phyloP scores from a whole-genome alignment of 306 rosid species.

The Canavalia ensiformis region DNA sequence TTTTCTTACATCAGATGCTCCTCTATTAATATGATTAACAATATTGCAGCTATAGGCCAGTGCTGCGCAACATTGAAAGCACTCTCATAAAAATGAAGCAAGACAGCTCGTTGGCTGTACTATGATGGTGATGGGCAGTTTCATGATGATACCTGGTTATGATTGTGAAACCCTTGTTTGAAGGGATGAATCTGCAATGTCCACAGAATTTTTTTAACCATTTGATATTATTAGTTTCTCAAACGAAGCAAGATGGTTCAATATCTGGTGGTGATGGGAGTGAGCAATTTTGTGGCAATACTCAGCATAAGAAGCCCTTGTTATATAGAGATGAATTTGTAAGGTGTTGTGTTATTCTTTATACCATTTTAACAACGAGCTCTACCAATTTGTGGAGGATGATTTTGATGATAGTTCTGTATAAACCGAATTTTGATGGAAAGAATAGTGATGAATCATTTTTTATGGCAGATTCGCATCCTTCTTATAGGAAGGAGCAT shows the following conservation, averaged over 20 bases:
- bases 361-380: constrained; percentile 20
- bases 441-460: neutral
- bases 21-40: constrained; percentile 36
- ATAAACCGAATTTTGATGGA: constrained; percentile 35
- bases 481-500: neutral
- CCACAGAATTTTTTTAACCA: constrained; percentile 22
- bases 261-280: constrained; percentile 14
- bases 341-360: constrained; percentile 34
- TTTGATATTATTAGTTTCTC: constrained; percentile 23
- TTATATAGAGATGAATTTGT: constrained; percentile 3
- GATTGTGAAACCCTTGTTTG: constrained; percentile 32
- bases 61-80: constrained; percentile 84
- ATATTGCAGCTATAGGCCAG: constrained; percentile 81
- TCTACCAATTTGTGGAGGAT: neutral
- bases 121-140: constrained; percentile 48
- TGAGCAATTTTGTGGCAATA: constrained; percentile 13
- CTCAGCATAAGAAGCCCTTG: constrained; percentile 36
- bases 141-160: constrained; percentile 16
- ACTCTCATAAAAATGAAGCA: constrained; percentile 84
- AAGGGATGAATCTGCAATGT: constrained; percentile 37
- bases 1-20: neutral
- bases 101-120: constrained; percentile 64
- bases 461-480: neutral
- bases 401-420: constrained; percentile 38
- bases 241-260: constrained; percentile 29